Conservation (phyloP, 306 rosid species). For the Casuarina glauca region DNA sequence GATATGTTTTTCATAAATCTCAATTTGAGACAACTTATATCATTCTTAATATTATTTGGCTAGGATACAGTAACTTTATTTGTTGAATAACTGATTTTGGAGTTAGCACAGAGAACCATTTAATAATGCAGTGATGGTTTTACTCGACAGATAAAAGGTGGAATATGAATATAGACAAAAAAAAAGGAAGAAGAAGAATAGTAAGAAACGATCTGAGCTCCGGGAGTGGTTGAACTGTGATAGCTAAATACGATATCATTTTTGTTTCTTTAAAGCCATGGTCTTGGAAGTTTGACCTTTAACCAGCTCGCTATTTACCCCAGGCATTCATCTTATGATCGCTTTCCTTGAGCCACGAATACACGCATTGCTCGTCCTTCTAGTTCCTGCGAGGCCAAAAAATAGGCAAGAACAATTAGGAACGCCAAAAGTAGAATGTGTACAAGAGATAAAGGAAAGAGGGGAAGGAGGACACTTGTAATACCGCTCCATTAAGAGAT, state of each 20-base stretch:
- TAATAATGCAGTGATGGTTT: too few species aligned
- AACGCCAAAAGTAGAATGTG: constrained; percentile 1
- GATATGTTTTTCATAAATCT: too few species aligned
- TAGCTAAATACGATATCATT: constrained; percentile 16
- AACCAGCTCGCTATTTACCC: constrained; percentile 15
- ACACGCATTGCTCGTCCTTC: constrained; percentile 85
- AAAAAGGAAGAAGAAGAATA: constrained; percentile 30
- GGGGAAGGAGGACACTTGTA: constrained; percentile 10
- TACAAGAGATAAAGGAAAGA: constrained; percentile 1
- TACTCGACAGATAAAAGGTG: not conserved
- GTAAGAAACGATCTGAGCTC: constrained; percentile 29
- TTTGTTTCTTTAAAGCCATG: constrained; percentile 30
- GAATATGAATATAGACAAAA: constrained; percentile 25
- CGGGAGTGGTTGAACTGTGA: constrained; percentile 26
- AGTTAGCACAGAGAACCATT: too few species aligned
- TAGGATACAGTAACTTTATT: too few species aligned
- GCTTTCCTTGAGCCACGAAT: constrained; percentile 88
- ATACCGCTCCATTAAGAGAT: constrained; percentile 69
- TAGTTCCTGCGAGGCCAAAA: constrained; percentile 57
- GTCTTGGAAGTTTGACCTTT: constrained; percentile 15
- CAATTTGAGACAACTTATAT: too few species aligned
- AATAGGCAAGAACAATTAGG: constrained; percentile 14
- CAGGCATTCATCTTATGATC: constrained; percentile 32
- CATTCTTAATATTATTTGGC: too few species aligned
- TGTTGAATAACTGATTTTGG: too few species aligned